These are phyloP conservation scores for Gamarada debralockiae DNA, from an alignment of 495 filamentous ascomycete genomes.

Conservation along the genomic window DNA sequence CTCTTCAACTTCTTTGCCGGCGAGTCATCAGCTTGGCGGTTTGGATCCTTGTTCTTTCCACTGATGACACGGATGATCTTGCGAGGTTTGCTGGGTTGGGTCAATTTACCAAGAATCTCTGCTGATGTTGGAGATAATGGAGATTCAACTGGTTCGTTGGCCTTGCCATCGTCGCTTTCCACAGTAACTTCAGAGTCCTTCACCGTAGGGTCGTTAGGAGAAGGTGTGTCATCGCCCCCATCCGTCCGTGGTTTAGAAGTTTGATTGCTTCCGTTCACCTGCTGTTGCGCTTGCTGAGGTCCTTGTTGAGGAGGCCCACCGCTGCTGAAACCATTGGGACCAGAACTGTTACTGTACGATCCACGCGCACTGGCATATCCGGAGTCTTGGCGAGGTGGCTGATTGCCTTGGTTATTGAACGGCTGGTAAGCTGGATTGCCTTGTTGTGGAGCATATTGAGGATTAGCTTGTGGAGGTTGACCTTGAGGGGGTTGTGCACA, in stretches of 20 bases:
- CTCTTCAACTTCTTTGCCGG: conserved; percentile 24
- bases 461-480: background rate
- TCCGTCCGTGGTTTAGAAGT: background rate
- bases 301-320: background rate
- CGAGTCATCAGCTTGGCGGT: conserved; percentile 22
- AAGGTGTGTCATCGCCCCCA: background rate
- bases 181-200: background rate
- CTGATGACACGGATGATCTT: background rate
- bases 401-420: conserved; percentile 2
- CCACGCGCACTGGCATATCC: conserved; percentile 22
- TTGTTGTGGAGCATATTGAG: background rate
- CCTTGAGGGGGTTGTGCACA: background rate
- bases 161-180: background rate
- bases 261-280: background rate
- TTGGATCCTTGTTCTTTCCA: conserved; percentile 9
- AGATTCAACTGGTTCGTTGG: background rate
- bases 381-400: conserved; percentile 23
- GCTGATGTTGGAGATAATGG: conserved; percentile 21
- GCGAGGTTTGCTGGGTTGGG: conserved; percentile 19
- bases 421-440: background rate
- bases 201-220: background rate
- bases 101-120: conserved; percentile 23
- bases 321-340: background rate
- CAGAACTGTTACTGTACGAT: conserved; percentile 19
- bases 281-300: no score